phyloP scores from a whole-genome alignment of 352 stramenopile genomes.

The Globisporangium heterothallicum region DNA sequence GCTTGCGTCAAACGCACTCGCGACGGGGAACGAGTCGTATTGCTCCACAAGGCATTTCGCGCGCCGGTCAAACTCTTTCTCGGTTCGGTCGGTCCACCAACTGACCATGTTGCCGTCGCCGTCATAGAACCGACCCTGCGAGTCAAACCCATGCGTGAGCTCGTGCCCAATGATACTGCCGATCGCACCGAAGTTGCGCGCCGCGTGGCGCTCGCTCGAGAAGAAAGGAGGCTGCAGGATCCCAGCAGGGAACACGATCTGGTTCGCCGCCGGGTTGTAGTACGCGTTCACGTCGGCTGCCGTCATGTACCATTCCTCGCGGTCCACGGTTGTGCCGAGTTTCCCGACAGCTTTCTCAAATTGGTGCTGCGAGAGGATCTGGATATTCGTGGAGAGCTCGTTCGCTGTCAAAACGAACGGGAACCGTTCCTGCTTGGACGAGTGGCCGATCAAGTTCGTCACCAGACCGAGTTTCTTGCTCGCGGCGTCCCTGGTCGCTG shows the following conservation, averaged over 20 bases:
- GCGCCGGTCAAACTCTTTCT: slow-evolving; percentile 57
- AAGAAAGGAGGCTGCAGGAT: slow-evolving; percentile 96
- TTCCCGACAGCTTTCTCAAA: slow-evolving; percentile 37
- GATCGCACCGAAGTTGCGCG: slow-evolving; percentile 93
- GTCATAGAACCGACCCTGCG: slow-evolving; percentile 87
- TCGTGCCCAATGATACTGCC: slow-evolving; percentile 93
- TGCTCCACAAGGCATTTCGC: slow-evolving; percentile 62
- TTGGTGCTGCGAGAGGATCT: slow-evolving; percentile 31
- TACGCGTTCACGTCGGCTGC: slow-evolving; percentile 92
- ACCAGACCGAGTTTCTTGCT: slow-evolving; percentile 87
- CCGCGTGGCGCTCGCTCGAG: slow-evolving; percentile 63
- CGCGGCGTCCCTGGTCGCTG: slow-evolving; percentile 68
- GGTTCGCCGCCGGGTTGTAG: slow-evolving; percentile 64
- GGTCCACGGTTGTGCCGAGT: slow-evolving; percentile 45
- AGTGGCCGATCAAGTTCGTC: slow-evolving; percentile 68
- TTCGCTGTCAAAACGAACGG: slow-evolving; percentile 42
- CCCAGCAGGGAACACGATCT: slow-evolving; percentile 95
- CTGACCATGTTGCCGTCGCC: slow-evolving; percentile 87
- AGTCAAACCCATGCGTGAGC: slow-evolving; percentile 95
- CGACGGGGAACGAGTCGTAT: slow-evolving; percentile 43
- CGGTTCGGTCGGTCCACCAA: slow-evolving; percentile 91
- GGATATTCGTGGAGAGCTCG: slow-evolving; percentile 43
- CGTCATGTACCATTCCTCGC: slow-evolving; percentile 87
- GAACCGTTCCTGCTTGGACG: slow-evolving; percentile 35
- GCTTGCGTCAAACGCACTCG: slow-evolving; percentile 29